Evolutionary conservation across 768 basidiomycete genomes (phyloP).

Genomic region (Roridomyces roridus): DNA sequence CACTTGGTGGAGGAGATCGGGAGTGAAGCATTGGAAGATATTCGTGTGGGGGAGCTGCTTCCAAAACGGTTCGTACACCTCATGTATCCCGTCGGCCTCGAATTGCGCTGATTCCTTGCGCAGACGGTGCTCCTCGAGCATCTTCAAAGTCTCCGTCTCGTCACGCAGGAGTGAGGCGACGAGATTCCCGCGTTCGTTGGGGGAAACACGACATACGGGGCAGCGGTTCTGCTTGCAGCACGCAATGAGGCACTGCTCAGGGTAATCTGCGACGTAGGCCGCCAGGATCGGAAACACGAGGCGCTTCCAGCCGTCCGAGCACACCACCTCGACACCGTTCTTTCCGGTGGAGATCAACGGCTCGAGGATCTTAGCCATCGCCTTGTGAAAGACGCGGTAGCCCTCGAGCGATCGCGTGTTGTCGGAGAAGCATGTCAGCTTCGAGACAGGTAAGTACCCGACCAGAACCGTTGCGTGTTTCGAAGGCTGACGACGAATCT

Average conservation of each 20-base stretch:
- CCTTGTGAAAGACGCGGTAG: slow-evolving; percentile 40
- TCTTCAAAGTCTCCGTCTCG: neutral
- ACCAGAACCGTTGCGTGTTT: slow-evolving; percentile 34
- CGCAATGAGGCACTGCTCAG: slow-evolving; percentile 34
- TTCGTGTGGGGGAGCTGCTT: slow-evolving; percentile 35
- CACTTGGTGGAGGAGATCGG: slow-evolving; percentile 42
- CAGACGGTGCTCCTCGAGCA: neutral
- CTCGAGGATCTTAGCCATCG: slow-evolving; percentile 24
- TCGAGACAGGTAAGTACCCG: slow-evolving; percentile 40
- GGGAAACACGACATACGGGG: neutral
- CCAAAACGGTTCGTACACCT: slow-evolving; percentile 34
- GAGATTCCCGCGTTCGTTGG: slow-evolving; percentile 26
- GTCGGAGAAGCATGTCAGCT: slow-evolving; percentile 32
- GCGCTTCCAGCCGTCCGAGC: slow-evolving; percentile 33
- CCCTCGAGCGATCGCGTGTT: slow-evolving; percentile 18
- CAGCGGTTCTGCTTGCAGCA: slow-evolving; percentile 17
- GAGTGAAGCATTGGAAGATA: slow-evolving; percentile 32
- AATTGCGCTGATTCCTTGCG: neutral
- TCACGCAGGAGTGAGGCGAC: neutral
- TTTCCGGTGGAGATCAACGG: slow-evolving; percentile 30
- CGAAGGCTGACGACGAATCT: slow-evolving; percentile 28
- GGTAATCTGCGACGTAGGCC: slow-evolving; percentile 35
- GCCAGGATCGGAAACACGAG: slow-evolving; percentile 32
- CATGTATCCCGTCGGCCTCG: neutral
- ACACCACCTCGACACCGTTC: slow-evolving; percentile 29